Evolutionary conservation across 257 asterid genomes (phyloP).

Genomic region (Solanum ossicruentum): DNA sequence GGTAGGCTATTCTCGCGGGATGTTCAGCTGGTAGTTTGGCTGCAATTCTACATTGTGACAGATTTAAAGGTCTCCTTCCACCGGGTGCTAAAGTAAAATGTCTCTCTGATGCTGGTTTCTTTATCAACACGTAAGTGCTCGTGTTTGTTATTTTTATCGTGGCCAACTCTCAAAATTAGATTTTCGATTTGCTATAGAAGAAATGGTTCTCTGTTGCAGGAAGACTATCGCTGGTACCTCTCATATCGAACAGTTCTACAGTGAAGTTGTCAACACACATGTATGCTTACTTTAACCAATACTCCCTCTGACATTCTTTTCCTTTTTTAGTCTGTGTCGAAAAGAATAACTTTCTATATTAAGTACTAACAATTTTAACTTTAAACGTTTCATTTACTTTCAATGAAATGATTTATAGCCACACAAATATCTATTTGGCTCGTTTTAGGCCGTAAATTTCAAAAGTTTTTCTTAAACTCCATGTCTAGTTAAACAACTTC

Average conservation of each 20-base stretch:
- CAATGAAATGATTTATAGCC: background rate
- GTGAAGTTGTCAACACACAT: conserved; percentile 61
- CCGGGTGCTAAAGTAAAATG: conserved; percentile 15
- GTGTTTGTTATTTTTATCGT: background rate
- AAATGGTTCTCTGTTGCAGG: conserved; percentile 21
- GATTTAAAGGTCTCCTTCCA: conserved; percentile 12
- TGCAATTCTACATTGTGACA: conserved; percentile 31
- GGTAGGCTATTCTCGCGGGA: conserved; percentile 25
- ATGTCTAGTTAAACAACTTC: background rate
- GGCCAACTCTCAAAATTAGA: background rate
- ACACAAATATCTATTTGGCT: background rate
- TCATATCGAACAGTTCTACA: conserved; percentile 47
- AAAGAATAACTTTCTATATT: background rate
- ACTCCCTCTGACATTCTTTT: background rate
- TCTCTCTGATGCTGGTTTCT: conserved; percentile 36
- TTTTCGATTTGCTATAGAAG: background rate
- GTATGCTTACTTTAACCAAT: conserved; percentile 19
- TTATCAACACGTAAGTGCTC: conserved; percentile 27
- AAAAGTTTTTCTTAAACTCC: background rate
- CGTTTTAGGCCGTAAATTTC: background rate
- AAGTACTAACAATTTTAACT: background rate
- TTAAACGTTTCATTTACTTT: background rate
- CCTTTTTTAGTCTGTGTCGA: background rate
- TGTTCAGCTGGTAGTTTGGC: conserved; percentile 45
- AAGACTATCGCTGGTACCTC: conserved; percentile 52